Conservation (phyloP, 345 rosid genomes). For the Citrus inodora region DNA sequence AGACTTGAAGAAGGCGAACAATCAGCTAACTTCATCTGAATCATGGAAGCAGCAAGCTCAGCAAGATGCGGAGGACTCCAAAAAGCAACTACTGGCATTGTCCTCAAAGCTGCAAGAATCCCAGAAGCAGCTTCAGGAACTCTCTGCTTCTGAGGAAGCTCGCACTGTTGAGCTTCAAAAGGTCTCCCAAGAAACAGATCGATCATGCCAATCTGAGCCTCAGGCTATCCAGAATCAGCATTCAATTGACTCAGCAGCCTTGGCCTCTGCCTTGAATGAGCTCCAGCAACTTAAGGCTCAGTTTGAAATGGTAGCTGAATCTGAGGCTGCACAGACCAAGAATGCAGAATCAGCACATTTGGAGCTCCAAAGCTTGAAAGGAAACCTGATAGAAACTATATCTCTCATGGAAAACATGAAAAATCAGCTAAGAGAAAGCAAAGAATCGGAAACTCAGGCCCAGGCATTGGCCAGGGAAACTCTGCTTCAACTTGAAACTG, state of each 20-base stretch:
- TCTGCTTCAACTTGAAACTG: constrained; percentile 68
- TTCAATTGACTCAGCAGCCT: constrained; percentile 48
- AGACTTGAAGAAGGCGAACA: constrained; percentile 82
- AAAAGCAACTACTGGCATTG: constrained; percentile 51
- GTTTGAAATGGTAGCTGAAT: constrained; percentile 56
- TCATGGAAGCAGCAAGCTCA: constrained; percentile 68
- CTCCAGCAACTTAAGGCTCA: constrained; percentile 66
- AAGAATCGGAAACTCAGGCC: constrained; percentile 78
- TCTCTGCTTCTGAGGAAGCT: constrained; percentile 52
- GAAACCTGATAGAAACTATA: constrained; percentile 55
- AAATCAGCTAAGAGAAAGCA: constrained; percentile 61
- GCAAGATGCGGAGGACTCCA: constrained; percentile 74
- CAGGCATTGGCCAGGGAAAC: constrained; percentile 58
- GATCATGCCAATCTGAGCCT: constrained; percentile 49
- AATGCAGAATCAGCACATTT: constrained; percentile 45
- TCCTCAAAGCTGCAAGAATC: constrained; percentile 62
- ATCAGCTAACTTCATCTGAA: constrained; percentile 60
- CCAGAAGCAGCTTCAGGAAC: constrained; percentile 48
- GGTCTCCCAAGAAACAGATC: constrained; percentile 46
- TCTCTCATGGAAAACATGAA: constrained; percentile 72
- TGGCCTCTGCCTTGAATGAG: constrained; percentile 64
- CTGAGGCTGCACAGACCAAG: constrained; percentile 54
- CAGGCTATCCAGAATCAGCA: constrained; percentile 53
- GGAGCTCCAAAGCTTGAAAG: constrained; percentile 69
- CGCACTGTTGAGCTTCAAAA: constrained; percentile 33